Evolutionary conservation across 164 flowering plant species (phyloP).

Genomic region (Protea cynaroides): DNA sequence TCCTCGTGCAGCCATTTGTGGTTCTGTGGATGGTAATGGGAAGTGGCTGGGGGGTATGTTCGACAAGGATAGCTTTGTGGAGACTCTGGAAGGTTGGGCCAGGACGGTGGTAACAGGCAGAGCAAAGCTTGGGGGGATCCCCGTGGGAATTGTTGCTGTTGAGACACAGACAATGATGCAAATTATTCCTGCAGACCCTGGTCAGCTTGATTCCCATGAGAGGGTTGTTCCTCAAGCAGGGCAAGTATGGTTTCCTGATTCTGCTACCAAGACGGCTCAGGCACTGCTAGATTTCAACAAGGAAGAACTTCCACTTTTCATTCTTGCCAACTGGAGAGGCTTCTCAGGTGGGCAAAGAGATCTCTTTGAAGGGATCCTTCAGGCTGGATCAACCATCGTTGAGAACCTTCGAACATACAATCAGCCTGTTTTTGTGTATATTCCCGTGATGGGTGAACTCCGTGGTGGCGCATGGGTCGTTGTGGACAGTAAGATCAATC

Average conservation of each 20-base stretch:
- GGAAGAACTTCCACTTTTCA: conserved; percentile 98
- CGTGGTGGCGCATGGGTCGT: conserved; percentile 99
- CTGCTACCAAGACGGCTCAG: conserved; percentile 93
- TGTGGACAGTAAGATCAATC: conserved; percentile 82
- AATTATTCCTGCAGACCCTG: conserved; percentile 98
- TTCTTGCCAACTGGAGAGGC: conserved; percentile 99
- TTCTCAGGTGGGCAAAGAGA: conserved; percentile 99
- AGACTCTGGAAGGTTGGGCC: conserved; percentile 98
- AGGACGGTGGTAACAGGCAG: conserved; percentile 98
- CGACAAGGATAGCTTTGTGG: conserved; percentile 87
- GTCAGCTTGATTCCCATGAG: conserved; percentile 98
- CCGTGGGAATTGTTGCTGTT: conserved; percentile 93
- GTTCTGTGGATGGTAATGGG: conserved; percentile 45
- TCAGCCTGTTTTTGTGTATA: conserved; percentile 94
- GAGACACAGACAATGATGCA: conserved; percentile 99
- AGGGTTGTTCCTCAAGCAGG: conserved; percentile 98
- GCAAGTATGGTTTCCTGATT: conserved; percentile 99
- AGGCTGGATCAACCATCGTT: conserved; percentile 97
- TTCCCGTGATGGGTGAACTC: conserved; percentile 95
- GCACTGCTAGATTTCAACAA: conserved; percentile 90
- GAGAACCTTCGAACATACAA: conserved; percentile 93
- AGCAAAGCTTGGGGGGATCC: conserved; percentile 98
- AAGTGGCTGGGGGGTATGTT: conserved; percentile 95
- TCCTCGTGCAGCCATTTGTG: conserved; percentile 95
- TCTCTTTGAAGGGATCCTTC: conserved; percentile 97